Conservation (phyloP, 352 stramenopile genomes). For the Pythium vanterpoolii region DNA sequence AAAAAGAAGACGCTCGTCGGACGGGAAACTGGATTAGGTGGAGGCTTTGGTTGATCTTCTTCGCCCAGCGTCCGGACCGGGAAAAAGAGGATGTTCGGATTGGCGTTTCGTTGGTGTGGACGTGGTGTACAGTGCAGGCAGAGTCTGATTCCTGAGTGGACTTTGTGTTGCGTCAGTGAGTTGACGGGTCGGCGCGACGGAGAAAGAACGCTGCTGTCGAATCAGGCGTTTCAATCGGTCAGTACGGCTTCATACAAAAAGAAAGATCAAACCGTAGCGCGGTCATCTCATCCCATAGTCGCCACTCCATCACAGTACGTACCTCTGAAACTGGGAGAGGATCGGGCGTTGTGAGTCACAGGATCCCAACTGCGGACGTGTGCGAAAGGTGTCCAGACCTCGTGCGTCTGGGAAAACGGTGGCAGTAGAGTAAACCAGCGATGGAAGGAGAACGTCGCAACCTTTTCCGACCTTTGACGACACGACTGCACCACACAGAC, state of each 20-base stretch:
- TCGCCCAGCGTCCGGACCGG: too few relatives aligned
- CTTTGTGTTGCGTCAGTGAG: background rate
- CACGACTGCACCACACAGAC: background rate
- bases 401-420: too few relatives aligned
- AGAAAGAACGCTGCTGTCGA: background rate
- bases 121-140: slow-evolving; percentile 13
- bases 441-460: background rate
- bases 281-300: background rate
- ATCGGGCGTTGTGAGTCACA: background rate
- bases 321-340: background rate
- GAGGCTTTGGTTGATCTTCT: too few relatives aligned
- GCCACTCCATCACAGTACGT: background rate
- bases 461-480: background rate
- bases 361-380: background rate
- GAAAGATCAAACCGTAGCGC: background rate
- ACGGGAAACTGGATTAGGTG: background rate
- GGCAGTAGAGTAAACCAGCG: too few relatives aligned
- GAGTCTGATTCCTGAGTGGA: slow-evolving; percentile 14
- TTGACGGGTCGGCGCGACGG: background rate
- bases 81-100: slow-evolving; percentile 3
- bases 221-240: background rate
- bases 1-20: background rate
- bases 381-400: background rate
- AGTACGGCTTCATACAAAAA: background rate
- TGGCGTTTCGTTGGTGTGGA: slow-evolving; percentile 14